Evolutionary conservation across 2,329 filamentous ascomycete genomes (phyloP), one percentile per base, ranked within the genome.

Genomic region (Didymella arachidicola): DNA sequence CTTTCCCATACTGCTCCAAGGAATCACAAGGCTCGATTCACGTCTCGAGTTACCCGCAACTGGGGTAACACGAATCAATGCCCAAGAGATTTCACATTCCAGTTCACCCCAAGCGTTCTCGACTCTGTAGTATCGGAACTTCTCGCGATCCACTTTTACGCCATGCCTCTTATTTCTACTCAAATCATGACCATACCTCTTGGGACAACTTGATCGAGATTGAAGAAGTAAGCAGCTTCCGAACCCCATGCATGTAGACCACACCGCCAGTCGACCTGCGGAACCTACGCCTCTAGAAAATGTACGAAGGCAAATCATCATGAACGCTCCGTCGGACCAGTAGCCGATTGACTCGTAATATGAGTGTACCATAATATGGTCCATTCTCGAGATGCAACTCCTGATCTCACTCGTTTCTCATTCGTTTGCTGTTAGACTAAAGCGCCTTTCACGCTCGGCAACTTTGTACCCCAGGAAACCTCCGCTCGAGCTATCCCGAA

Each of bases 401-500:
- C 11, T 19, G 4, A 8, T 19, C 4, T 16, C 18, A 27, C 5
- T 27, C 12, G 12, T 43, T 27, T 27, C 14, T 12, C 19, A 43
- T 2, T 16, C 14, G 2, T n/a, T 25, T 43, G 22, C 10, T 14
- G 25, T 3, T n/a, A n/a, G 18, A 25, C 41, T n/a, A 2, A n/a
- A 8, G 41, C 25, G 25, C 5, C 7, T 14, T 16, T 27, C 25
- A 43, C 25, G n/a, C 25, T 8, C 18, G 26, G 41, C 5, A 8
- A 26, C 5, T n/a, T 12, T 43, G 22, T 27, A n/a, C 41, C 2
- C 14, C 22, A 27, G 2, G 25, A 14, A 18, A 12, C 41, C 12
- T 27, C 41, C 26, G 41, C 41, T 43, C 41, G 41, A 43, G 41
- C 41, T 43, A 26, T 29, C 7, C 22, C 50, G 39, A 53, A 27